Base-by-base conservation (phyloP, 2,329 filamentous ascomycete genomes). In the Pseudocercospora vitis region DNA sequence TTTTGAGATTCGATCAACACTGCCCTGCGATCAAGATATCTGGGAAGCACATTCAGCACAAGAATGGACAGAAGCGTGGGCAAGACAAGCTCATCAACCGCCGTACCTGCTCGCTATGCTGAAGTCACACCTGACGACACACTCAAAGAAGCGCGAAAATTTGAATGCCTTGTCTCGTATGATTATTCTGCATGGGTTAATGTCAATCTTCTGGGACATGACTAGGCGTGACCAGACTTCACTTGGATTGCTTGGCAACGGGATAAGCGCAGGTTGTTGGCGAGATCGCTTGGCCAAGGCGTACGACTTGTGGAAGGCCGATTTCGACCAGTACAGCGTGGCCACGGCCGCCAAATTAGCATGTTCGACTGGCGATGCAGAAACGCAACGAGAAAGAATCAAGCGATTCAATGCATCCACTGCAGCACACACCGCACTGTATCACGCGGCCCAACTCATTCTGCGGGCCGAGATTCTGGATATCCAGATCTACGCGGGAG, bases 201-300 rank as follows among this genome's bases (percentile, higher is more conserved):
- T 86, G 81, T 83, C 81, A 0, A 75, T 85, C 2, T 77, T 78
- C 2, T 84, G 82, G 75, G 82, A 85, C 53, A 78, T 86, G 71
- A 79, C 81, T 47, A 73, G 83, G 1, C 73, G 83, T 5, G 83
- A 85, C 51, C 82, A 85, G 61, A 85, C 82, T 0, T 79, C 80
- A 0, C 73, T 85, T 0, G 79, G 80, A 11, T 28, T 55, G 26
- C 31, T 57, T 12, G 40, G 44, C 28, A 46, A 48, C 33, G 46
- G 19, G 5, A 29, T 46, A 2, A 23, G 23, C 7, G 37, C 35
- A 16, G 48, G 50, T 21, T 50, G 46, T 4, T 84, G 81, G 81
- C 77, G 76, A 49, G 68, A 70, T 3, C 75, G 79, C 3, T 73
- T 85, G 33, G 71, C 73, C 1, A 65, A 72, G 2, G 81, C 81